phyloP scores from a whole-genome alignment of 106 monocot species.

The Dendrobium chrysotoxum region DNA sequence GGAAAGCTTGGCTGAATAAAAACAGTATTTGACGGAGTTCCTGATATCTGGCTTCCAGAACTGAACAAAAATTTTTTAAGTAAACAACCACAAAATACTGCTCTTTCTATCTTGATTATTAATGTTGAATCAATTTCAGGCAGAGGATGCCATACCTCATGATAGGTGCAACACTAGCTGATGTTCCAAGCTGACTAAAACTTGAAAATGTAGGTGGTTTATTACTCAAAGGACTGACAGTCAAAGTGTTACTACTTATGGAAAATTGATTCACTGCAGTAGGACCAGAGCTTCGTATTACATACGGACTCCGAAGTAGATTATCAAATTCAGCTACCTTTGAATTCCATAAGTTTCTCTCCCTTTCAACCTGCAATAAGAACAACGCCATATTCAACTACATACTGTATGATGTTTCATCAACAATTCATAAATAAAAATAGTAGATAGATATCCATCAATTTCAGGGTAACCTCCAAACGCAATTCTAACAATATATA shows the following conservation, averaged over 20 bases:
- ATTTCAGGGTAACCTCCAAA: neutral
- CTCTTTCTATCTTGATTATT: neutral
- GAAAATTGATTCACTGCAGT: slow-evolving; percentile 19
- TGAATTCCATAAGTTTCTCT: slow-evolving; percentile 73
- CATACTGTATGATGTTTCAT: neutral
- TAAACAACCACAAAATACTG: neutral
- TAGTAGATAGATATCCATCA: neutral
- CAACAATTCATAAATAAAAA: neutral
- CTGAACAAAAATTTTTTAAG: neutral
- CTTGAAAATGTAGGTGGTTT: slow-evolving; percentile 43
- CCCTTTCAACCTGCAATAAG: slow-evolving; percentile 72
- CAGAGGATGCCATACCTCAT: slow-evolving; percentile 23
- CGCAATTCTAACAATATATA: neutral
- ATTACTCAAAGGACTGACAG: slow-evolving; percentile 26
- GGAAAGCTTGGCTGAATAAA: slow-evolving; percentile 32
- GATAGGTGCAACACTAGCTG: slow-evolving; percentile 34
- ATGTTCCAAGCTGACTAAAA: slow-evolving; percentile 62
- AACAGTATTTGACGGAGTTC: slow-evolving; percentile 20
- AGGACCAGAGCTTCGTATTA: slow-evolving; percentile 16
- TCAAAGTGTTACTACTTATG: slow-evolving; percentile 13
- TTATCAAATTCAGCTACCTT: slow-evolving; percentile 80
- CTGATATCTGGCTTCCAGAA: slow-evolving; percentile 29
- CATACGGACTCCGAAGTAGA: slow-evolving; percentile 53
- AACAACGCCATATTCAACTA: neutral
- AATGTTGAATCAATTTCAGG: neutral